These are phyloP conservation scores for Kalmusia sp. DNA, from an alignment of 2,329 filamentous ascomycete species.

Conservation along the genomic window DNA sequence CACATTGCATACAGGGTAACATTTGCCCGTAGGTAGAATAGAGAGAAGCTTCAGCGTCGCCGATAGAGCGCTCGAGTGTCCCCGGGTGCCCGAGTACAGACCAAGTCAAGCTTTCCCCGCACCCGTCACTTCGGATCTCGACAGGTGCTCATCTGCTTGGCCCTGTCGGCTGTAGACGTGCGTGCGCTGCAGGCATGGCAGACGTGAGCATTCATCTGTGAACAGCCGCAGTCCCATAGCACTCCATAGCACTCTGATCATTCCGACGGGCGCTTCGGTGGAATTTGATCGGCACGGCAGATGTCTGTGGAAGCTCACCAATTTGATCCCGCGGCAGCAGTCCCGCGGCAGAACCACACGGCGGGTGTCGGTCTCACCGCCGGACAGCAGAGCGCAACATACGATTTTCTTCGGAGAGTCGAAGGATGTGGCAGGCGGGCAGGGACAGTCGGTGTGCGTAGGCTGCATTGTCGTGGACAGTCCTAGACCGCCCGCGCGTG, in stretches of 20 bases:
- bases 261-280: neutral
- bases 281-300: neutral
- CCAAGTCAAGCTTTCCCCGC: slow-evolving; percentile 43
- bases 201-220: neutral
- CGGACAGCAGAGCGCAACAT: neutral
- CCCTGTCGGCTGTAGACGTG: neutral
- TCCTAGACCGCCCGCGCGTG: too few relatives aligned
- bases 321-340: neutral
- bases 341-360: neutral
- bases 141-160: slow-evolving; percentile 17
- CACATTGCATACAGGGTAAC: neutral
- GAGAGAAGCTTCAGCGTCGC: neutral
- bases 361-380: neutral
- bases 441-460: slow-evolving; percentile 20
- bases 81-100: too few relatives aligned
- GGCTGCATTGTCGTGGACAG: too few relatives aligned
- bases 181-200: slow-evolving; percentile 4
- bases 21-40: neutral
- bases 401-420: too few relatives aligned
- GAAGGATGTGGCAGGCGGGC: neutral
- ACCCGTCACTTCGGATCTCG: slow-evolving; percentile 18
- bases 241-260: too few relatives aligned
- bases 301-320: neutral
- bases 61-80: neutral
- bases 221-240: neutral